Conservation (phyloP, 2,329 filamentous ascomycete genomes). For the Sclerotinia borealis region DNA sequence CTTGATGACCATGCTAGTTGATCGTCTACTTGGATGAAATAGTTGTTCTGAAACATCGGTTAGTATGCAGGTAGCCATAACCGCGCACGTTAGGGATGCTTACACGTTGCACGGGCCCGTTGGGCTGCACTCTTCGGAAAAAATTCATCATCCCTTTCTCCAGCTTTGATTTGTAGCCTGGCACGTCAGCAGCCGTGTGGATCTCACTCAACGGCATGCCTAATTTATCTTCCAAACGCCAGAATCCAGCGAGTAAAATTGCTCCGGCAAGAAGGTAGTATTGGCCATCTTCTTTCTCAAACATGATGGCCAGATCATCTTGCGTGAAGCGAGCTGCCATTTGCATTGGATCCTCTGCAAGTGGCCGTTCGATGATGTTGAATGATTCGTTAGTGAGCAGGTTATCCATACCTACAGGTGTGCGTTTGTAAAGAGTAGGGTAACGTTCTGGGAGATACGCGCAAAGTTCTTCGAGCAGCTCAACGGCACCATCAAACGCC, state of each 20-base stretch:
- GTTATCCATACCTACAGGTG: constrained; percentile 62
- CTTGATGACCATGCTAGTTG: constrained; percentile 67
- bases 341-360: constrained; percentile 73
- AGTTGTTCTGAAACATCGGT: constrained; percentile 59
- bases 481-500: constrained; percentile 65
- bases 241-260: constrained; percentile 75
- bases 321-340: constrained; percentile 67
- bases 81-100: constrained; percentile 15
- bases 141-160: constrained; percentile 78
- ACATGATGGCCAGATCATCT: constrained; percentile 80
- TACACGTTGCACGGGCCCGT: constrained; percentile 49
- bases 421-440: constrained; percentile 61
- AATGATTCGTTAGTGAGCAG: constrained; percentile 65
- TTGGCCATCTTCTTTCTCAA: constrained; percentile 68
- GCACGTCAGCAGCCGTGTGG: constrained; percentile 71
- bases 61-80: constrained; percentile 14
- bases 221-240: constrained; percentile 74
- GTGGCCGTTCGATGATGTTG: constrained; percentile 56
- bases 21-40: constrained; percentile 84
- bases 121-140: constrained; percentile 64
- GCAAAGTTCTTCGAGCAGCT: constrained; percentile 68
- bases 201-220: constrained; percentile 75
- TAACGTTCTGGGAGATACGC: constrained; percentile 70
- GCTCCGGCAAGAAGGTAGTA: constrained; percentile 76
- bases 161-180: constrained; percentile 63